Conservation (phyloP, 2,329 filamentous ascomycete species). For the Cladosporium sp. region DNA sequence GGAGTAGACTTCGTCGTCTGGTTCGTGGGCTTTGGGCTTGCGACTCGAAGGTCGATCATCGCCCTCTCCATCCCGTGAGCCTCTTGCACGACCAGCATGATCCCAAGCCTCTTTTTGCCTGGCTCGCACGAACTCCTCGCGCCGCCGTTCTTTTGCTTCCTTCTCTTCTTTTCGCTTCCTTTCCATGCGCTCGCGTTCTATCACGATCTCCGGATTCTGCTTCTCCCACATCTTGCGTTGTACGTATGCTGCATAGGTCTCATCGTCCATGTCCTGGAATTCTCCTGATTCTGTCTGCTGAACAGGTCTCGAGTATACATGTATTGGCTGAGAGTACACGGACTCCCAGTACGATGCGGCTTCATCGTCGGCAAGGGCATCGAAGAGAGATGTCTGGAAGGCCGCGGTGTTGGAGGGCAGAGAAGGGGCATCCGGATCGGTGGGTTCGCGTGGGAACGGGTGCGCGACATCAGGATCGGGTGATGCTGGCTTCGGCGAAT, state of each 20-base stretch:
- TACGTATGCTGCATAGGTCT: constrained; percentile 87
- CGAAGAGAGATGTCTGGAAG: constrained; percentile 92
- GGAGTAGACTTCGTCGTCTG: constrained; percentile 30
- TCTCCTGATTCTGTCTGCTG: constrained; percentile 55
- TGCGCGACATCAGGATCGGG: constrained; percentile 29
- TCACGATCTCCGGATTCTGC: constrained; percentile 78
- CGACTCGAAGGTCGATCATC: constrained; percentile 41
- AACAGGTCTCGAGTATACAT: constrained; percentile 71
- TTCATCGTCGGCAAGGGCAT: constrained; percentile 95
- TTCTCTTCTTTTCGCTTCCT: constrained; percentile 52
- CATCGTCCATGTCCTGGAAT: constrained; percentile 85
- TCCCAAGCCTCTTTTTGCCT: constrained; percentile 40
- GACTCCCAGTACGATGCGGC: constrained; percentile 92
- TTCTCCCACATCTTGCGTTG: constrained; percentile 93
- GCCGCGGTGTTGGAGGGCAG: constrained; percentile 57
- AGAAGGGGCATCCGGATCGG: constrained; percentile 23
- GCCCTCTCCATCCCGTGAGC: constrained; percentile 36
- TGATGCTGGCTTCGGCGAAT: constrained; percentile 16
- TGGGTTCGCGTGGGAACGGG: constrained; percentile 38
- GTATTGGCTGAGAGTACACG: constrained; percentile 95
- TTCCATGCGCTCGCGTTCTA: constrained; percentile 69
- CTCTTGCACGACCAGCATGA: constrained; percentile 35
- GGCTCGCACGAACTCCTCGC: constrained; percentile 47
- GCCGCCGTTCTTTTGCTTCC: constrained; percentile 40
- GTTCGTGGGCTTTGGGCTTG: background rate